Evolutionary conservation across 1,284 basidiomycete genomes (phyloP).

Genomic region (Trichosporon sp.): DNA sequence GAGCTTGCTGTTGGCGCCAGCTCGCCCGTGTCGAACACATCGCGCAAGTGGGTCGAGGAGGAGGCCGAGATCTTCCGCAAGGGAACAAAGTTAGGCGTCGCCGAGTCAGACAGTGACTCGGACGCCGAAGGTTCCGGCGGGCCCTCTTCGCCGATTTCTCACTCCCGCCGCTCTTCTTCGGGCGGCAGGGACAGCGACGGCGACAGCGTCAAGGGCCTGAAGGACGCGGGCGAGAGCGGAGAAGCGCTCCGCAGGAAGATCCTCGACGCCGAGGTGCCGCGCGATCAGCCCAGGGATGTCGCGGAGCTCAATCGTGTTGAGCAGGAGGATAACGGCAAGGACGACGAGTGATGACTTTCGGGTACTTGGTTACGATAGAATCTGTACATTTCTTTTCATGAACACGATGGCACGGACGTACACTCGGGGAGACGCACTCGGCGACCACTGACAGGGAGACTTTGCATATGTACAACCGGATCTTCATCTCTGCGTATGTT

Average conservation of each 20-base stretch:
- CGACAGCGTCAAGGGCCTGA: background rate
- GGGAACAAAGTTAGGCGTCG: constrained; percentile 76
- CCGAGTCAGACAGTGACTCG: constrained; percentile 65
- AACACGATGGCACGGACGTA: background rate
- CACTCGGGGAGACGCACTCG: too few species aligned
- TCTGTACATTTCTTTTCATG: background rate
- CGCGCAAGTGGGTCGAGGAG: constrained; percentile 74
- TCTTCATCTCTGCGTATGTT: background rate
- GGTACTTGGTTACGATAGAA: background rate
- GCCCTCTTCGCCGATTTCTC: background rate
- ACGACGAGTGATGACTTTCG: background rate
- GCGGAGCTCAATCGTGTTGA: constrained; percentile 23
- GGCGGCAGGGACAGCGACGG: constrained; percentile 3
- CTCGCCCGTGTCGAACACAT: constrained; percentile 57
- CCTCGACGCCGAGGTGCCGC: constrained; percentile 51
- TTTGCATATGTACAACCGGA: background rate
- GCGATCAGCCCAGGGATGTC: constrained; percentile 47
- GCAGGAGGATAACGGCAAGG: constrained; percentile 23
- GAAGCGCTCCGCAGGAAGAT: constrained; percentile 42
- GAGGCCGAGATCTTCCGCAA: constrained; percentile 92
- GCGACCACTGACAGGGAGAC: too few species aligned
- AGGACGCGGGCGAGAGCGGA: constrained; percentile 20
- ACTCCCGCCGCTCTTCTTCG: background rate
- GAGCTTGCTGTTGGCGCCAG: constrained; percentile 27
- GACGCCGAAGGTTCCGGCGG: background rate